Evolutionary conservation across 1,284 basidiomycete genomes (phyloP).

Genomic region (Takashimella koratensis): DNA sequence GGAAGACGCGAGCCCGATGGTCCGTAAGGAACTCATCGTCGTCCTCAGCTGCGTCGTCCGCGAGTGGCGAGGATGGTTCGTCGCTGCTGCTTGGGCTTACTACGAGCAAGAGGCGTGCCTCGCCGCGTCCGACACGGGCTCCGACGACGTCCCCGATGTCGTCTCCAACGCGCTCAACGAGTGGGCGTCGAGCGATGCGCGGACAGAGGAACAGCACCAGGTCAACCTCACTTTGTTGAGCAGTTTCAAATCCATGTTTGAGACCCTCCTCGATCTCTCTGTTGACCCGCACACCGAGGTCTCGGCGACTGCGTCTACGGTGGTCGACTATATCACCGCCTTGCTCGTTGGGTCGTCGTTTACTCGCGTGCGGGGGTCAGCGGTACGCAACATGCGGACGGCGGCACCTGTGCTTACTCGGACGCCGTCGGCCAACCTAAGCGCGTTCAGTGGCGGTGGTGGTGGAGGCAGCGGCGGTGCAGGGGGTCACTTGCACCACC

Average conservation of each 20-base stretch:
- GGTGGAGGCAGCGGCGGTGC: neutral
- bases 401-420: constrained; percentile 4
- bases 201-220: constrained; percentile 62
- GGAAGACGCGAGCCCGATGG: constrained; percentile 94
- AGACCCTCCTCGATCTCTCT: constrained; percentile 82
- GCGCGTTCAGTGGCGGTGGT: neutral
- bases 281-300: constrained; percentile 93
- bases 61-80: constrained; percentile 94
- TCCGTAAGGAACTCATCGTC: constrained; percentile 88
- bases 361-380: constrained; percentile 62
- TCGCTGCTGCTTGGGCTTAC: constrained; percentile 92
- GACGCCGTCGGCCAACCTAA: neutral
- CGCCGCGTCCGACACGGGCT: constrained; percentile 53
- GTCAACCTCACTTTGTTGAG: constrained; percentile 80
- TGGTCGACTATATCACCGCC: constrained; percentile 89
- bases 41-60: constrained; percentile 89
- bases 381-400: neutral
- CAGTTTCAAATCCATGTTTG: constrained; percentile 89
- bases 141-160: constrained; percentile 39
- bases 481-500: neutral
- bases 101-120: constrained; percentile 65
- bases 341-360: constrained; percentile 85
- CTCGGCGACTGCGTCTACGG: constrained; percentile 80
- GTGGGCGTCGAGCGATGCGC: constrained; percentile 59
- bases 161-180: constrained; percentile 68